A percentile compares a stretch with the other conserved stretches of the same genome.
These are phyloP conservation scores for Ceratobasidium theobromae DNA, from an alignment of 1,284 basidiomycete species.

Conservation along the genomic window DNA sequence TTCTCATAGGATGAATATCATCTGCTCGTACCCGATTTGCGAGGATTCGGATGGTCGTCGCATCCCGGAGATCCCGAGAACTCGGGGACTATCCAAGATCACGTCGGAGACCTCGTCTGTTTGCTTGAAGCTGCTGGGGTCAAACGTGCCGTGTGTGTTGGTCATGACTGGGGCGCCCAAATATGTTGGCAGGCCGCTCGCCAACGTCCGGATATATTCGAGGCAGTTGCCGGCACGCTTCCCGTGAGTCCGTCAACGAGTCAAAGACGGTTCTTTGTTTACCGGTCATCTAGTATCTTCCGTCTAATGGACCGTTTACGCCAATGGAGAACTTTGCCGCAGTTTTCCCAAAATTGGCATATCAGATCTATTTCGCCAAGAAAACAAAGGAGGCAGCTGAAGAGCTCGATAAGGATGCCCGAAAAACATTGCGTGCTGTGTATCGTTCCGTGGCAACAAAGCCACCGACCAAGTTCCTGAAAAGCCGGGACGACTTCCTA, in stretches of 20 bases:
- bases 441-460: slow-evolving; percentile 54
- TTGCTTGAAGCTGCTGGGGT: slow-evolving; percentile 56
- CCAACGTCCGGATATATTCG: slow-evolving; percentile 61
- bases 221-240: slow-evolving; percentile 60
- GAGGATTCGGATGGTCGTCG: slow-evolving; percentile 66
- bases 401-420: slow-evolving; percentile 58
- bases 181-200: slow-evolving; percentile 65
- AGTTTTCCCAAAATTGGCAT: slow-evolving; percentile 55
- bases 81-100: slow-evolving; percentile 57
- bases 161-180: slow-evolving; percentile 72
- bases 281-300: slow-evolving; percentile 52
- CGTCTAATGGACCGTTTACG: slow-evolving; percentile 50
- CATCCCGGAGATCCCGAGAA: slow-evolving; percentile 61
- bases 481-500: slow-evolving; percentile 52
- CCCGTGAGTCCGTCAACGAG: slow-evolving; percentile 50
- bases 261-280: slow-evolving; percentile 15
- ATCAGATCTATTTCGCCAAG: slow-evolving; percentile 51
- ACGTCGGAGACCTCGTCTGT: slow-evolving; percentile 62
- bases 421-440: slow-evolving; percentile 56
- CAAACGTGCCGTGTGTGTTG: slow-evolving; percentile 57
- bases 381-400: slow-evolving; percentile 50
- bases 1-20: slow-evolving; percentile 54
- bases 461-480: slow-evolving; percentile 57
- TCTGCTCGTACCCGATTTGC: slow-evolving; percentile 59
- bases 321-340: slow-evolving; percentile 50